These are phyloP conservation scores for Cnidoscolus chayamansa DNA, from an alignment of 441 rosid species.

Conservation along the genomic window DNA sequence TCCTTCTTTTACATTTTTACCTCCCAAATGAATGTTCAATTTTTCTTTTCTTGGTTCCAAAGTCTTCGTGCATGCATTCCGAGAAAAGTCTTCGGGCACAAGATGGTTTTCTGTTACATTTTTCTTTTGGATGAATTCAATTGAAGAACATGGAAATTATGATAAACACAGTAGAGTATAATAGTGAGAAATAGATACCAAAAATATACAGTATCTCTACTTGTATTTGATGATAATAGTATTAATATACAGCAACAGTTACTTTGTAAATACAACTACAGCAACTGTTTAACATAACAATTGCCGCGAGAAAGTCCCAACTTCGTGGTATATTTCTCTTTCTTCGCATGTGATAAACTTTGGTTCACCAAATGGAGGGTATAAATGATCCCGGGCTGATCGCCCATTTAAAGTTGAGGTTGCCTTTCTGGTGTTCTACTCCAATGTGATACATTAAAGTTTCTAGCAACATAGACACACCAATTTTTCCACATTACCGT, in stretches of 20 bases:
- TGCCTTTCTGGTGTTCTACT: background rate
- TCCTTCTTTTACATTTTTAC: background rate
- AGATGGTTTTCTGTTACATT: background rate
- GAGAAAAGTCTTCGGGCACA: too few species aligned
- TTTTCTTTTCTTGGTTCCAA: too few species aligned
- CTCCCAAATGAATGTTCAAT: background rate
- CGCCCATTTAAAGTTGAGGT: background rate
- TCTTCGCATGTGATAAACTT: background rate
- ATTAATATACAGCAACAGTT: conserved; percentile 4
- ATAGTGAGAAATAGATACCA: too few species aligned
- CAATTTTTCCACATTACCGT: background rate
- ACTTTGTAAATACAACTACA: background rate
- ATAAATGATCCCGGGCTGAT: background rate
- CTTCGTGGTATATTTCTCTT: background rate
- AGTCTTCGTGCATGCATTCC: too few species aligned
- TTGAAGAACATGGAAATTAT: too few species aligned
- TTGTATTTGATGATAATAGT: background rate
- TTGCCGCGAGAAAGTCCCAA: too few species aligned
- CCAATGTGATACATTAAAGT: background rate
- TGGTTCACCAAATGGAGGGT: background rate
- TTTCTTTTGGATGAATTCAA: too few species aligned
- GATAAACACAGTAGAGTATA: too few species aligned
- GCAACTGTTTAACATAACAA: background rate
- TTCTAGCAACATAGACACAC: background rate
- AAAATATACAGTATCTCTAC: background rate